Evolutionary conservation across 169 alveolate genomes (phyloP).

Genomic region (Plasmodium inui): DNA sequence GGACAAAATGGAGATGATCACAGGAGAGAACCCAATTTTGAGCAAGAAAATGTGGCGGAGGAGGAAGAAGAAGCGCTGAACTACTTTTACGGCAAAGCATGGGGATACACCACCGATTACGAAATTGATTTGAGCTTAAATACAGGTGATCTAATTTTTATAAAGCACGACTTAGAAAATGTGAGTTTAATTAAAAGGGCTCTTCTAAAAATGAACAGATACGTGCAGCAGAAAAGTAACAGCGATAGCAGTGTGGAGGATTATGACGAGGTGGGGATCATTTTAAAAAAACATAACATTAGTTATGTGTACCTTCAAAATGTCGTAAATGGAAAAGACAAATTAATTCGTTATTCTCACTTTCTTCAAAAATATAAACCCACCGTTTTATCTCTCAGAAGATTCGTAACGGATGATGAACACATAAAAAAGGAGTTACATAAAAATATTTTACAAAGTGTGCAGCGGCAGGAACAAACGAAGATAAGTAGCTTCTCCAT

Average conservation of each 20-base stretch:
- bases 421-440: slow-evolving; percentile 47
- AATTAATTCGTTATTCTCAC: slow-evolving; percentile 58
- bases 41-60: background rate
- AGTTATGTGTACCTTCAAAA: slow-evolving; percentile 72
- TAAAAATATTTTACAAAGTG: slow-evolving; percentile 27
- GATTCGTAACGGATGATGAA: slow-evolving; percentile 68
- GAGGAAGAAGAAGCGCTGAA: slow-evolving; percentile 44
- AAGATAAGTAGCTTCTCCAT: slow-evolving; percentile 8
- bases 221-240: slow-evolving; percentile 21
- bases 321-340: slow-evolving; percentile 45
- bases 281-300: slow-evolving; percentile 50
- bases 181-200: slow-evolving; percentile 40
- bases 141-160: slow-evolving; percentile 69
- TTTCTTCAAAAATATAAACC: slow-evolving; percentile 73
- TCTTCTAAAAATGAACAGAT: slow-evolving; percentile 50
- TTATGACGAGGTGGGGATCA: slow-evolving; percentile 70
- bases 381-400: slow-evolving; percentile 67
- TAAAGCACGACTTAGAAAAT: slow-evolving; percentile 66
- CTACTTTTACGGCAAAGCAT: slow-evolving; percentile 73
- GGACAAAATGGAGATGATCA: background rate
- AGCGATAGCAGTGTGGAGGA: background rate
- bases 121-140: slow-evolving; percentile 69
- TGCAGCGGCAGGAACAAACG: background rate
- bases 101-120: slow-evolving; percentile 77
- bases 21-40: background rate